Evolutionary conservation across 768 basidiomycete genomes (phyloP).

Genomic region (Boletus insuetus): DNA sequence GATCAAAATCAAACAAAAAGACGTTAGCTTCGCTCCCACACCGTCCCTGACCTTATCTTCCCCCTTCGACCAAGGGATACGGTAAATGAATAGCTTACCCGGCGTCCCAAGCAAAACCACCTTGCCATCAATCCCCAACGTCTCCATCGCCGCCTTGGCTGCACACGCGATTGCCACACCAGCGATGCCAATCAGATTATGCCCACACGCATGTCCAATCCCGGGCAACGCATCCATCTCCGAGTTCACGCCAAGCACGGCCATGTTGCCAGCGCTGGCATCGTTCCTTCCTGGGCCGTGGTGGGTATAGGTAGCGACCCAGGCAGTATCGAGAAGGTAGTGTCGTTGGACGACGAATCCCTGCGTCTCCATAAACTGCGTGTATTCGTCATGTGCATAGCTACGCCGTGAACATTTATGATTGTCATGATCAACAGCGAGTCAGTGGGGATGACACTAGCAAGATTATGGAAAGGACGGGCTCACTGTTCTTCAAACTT

Average conservation of each 20-base stretch:
- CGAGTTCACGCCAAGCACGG: slow-evolving; percentile 65
- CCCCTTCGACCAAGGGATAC: not conserved
- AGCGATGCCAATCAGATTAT: slow-evolving; percentile 74
- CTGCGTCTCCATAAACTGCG: slow-evolving; percentile 60
- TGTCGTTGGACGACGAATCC: slow-evolving; percentile 64
- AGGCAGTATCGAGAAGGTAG: slow-evolving; percentile 67
- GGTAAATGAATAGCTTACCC: slow-evolving; percentile 39
- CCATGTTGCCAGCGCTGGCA: not conserved
- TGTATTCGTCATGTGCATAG: slow-evolving; percentile 69
- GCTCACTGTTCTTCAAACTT: slow-evolving; percentile 63
- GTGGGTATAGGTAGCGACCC: slow-evolving; percentile 64
- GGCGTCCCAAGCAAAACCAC: slow-evolving; percentile 76
- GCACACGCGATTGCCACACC: slow-evolving; percentile 73
- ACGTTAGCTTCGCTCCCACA: not conserved
- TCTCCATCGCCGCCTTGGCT: slow-evolving; percentile 57
- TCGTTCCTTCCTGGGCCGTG: not conserved
- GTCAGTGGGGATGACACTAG: too few species aligned
- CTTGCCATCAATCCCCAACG: slow-evolving; percentile 61
- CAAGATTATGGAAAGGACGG: too few species aligned
- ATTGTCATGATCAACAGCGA: too few species aligned
- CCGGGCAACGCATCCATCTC: slow-evolving; percentile 68
- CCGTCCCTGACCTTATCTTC: too few species aligned
- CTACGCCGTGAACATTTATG: not conserved
- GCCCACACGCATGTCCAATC: slow-evolving; percentile 74
- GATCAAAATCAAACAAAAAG: not conserved